Evolutionary conservation across 2,329 filamentous ascomycete genomes (phyloP), one percentile per base, ranked within the genome.

Genomic region (Truncatella angustata): DNA sequence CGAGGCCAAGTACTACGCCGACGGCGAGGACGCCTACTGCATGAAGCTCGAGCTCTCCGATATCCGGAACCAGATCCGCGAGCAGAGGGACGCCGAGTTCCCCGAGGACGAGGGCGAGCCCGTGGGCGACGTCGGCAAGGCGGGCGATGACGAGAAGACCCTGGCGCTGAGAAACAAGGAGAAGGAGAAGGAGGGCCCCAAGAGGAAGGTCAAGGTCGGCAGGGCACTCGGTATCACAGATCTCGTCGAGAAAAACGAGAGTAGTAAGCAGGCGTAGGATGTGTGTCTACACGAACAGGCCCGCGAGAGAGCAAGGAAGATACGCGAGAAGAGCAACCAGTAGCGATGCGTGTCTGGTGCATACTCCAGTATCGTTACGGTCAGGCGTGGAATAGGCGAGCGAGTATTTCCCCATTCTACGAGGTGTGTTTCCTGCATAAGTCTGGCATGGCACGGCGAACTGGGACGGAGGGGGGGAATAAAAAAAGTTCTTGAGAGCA

Each of bases 1-100:
- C 10, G 91, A 96, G 73, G 69, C 81, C 45, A 94, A 92, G 74
- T 96, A 96, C 81, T 99, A 99, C 69, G 94, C 94, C 53, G 94
- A 99, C 70, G 93, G 93, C 54, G 94, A 99, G 75, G 91, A 99
- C 75, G 94, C 94, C 34, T 96, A 86, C 68, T 89, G 85, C 66
- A 99, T 99, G 94, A 86, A 86, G 57, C 88, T 96, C 69, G 88
- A 97, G 64, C 80, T 99, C 39, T 71, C 73, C 2, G 73, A 75
- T 47, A 67, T 87, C 40, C 73, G 77, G 50, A 75, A 81, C 54
- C 76, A 79, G 59, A 78, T 88, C 66, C 70, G 52, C 44, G 50
- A 50, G 36, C 39, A 45, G 30, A 30, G 30, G 26, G 35, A 37
- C 20, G 53, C 35, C 26, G 56, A 35, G 28, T 55, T 53, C 18